These are phyloP conservation scores for Peronospora belbahrii DNA, from an alignment of 352 stramenopile genomes.

Conservation along the genomic window DNA sequence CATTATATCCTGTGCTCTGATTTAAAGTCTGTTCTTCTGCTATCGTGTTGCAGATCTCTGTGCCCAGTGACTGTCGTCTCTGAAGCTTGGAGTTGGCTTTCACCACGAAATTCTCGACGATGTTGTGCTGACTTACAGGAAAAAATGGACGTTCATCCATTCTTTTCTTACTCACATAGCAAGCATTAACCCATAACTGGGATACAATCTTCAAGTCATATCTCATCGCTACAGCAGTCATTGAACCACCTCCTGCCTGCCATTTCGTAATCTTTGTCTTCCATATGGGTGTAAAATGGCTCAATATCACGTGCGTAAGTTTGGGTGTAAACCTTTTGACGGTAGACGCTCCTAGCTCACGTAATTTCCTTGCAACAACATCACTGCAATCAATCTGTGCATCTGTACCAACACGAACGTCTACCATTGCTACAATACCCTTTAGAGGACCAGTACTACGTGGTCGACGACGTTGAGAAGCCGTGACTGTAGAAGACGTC, in stretches of 20 bases:
- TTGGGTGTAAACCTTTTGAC: constrained; percentile 56
- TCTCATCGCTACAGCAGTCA: constrained; percentile 18
- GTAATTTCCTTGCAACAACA: constrained; percentile 58
- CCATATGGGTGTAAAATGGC: constrained; percentile 53
- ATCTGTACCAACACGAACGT: constrained; percentile 60
- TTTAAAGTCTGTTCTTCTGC: not conserved
- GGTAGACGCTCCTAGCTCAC: constrained; percentile 54
- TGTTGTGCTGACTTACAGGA: constrained; percentile 44
- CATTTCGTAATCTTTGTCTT: constrained; percentile 70
- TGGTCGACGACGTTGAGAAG: constrained; percentile 10
- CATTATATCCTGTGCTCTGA: not conserved
- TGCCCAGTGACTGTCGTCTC: constrained; percentile 21
- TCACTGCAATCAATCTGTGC: constrained; percentile 76
- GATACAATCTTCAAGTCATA: constrained; percentile 67
- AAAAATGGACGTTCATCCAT: constrained; percentile 74
- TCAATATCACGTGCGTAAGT: constrained; percentile 74
- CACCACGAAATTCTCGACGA: not conserved
- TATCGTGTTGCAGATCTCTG: not conserved
- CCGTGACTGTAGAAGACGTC: constrained; percentile 6
- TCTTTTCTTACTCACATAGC: constrained; percentile 56
- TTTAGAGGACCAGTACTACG: constrained; percentile 20
- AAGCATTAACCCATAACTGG: constrained; percentile 79
- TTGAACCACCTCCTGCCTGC: constrained; percentile 33
- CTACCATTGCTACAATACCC: constrained; percentile 63
- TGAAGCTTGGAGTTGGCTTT: constrained; percentile 13